Evolutionary conservation across 305 asterid species (phyloP).

Genomic region (Rubia tinctorum): DNA sequence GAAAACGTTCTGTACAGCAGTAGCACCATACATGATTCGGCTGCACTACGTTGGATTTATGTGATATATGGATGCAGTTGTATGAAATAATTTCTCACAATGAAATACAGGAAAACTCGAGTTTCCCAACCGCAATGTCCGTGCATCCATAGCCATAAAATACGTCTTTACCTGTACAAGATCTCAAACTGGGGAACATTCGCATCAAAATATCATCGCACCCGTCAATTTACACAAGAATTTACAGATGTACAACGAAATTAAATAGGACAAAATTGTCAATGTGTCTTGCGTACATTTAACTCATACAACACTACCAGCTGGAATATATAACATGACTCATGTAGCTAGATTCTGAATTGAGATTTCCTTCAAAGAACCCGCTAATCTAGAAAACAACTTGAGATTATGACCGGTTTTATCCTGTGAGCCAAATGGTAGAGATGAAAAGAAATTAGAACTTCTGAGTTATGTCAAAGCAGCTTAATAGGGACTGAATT

Average conservation of each 20-base stretch:
- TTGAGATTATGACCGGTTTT: slow-evolving; percentile 77
- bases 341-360: slow-evolving; percentile 50
- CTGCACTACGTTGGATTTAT: too few species aligned
- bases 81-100: too few species aligned
- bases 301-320: background rate
- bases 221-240: background rate
- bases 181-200: background rate
- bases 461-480: background rate
- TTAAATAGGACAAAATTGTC: background rate
- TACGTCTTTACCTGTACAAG: background rate
- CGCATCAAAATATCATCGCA: background rate
- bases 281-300: background rate
- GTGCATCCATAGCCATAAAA: background rate
- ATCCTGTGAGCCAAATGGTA: slow-evolving; percentile 45
- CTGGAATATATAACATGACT: slow-evolving; percentile 6
- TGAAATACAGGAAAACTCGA: too few species aligned
- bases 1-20: too few species aligned
- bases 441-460: background rate
- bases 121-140: background rate
- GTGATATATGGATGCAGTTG: too few species aligned
- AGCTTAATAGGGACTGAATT: too few species aligned
- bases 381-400: slow-evolving; percentile 59
- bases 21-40: too few species aligned
- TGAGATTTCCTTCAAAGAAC: slow-evolving; percentile 69
- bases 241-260: background rate